A percentile compares a stretch with the other conserved stretches of the same genome.
Evolutionary conservation across 2,329 filamentous ascomycete species (phyloP).

Genomic region (Colletotrichum tropicicola): DNA sequence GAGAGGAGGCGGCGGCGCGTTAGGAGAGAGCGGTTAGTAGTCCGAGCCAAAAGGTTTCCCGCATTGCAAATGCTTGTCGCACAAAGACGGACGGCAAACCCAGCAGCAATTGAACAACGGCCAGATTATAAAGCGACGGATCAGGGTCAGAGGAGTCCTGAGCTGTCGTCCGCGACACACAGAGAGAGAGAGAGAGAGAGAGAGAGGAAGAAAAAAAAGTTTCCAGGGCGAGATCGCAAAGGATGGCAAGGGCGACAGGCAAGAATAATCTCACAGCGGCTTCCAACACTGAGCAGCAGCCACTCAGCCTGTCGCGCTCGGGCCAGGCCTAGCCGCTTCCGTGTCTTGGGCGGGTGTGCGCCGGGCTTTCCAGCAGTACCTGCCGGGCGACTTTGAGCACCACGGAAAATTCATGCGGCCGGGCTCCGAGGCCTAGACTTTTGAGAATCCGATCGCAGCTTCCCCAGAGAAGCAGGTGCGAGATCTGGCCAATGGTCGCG

Average conservation of each 20-base stretch:
- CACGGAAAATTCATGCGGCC: conserved; percentile 11
- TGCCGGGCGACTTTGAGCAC: no score
- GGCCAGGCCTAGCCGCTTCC: conserved; percentile 21
- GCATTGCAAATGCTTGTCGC: conserved; percentile 25
- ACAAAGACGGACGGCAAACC: not conserved
- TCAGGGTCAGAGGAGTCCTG: not conserved
- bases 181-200: no score
- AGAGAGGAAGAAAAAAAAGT: not conserved
- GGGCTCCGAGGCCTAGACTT: conserved; percentile 14
- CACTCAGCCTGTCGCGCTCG: conserved; percentile 20
- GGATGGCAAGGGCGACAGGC: conserved; percentile 7
- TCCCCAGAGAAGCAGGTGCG: conserved; percentile 17
- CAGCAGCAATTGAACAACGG: conserved; percentile 9
- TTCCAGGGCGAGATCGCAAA: conserved; percentile 21
- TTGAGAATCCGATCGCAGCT: conserved; percentile 15
- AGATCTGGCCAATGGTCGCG: conserved; percentile 23
- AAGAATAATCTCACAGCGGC: conserved; percentile 24
- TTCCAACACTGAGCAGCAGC: conserved; percentile 12
- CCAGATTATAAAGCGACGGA: no score
- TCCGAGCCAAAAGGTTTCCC: conserved; percentile 28
- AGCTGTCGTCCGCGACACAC: no score
- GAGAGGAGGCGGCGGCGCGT: conserved; percentile 25
- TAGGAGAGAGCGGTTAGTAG: conserved; percentile 25
- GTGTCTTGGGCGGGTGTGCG: conserved; percentile 7
- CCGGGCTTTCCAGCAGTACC: not conserved